phyloP scores from a whole-genome alignment of 202 grass and related monocot genomes.

The Panicum hallii region DNA sequence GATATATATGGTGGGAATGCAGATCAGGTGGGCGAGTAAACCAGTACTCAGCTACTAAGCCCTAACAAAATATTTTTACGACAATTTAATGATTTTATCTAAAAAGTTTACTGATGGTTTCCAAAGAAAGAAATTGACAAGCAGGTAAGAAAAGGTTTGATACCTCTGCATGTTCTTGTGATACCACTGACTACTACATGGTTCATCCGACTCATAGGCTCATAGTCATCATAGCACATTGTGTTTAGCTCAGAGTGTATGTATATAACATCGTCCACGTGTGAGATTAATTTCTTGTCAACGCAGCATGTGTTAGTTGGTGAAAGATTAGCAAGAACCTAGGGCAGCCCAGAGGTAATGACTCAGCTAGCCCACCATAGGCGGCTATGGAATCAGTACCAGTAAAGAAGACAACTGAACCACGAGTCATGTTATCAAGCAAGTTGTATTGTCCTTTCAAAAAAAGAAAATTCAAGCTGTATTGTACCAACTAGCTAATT shows the following conservation, averaged over 20 bases:
- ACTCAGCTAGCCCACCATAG: background rate
- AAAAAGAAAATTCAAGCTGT: background rate
- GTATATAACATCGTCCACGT: background rate
- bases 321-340: constrained; percentile 57
- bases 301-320: constrained; percentile 37
- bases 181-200: background rate
- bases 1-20: background rate
- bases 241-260: constrained; percentile 7
- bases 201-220: constrained; percentile 4
- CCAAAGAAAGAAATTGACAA: background rate
- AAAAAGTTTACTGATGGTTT: constrained; percentile 8
- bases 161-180: background rate
- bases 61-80: background rate
- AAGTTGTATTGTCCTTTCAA: background rate
- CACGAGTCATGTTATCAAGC: constrained; percentile 1
- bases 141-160: background rate
- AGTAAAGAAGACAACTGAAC: constrained; percentile 19
- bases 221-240: background rate
- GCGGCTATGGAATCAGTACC: background rate
- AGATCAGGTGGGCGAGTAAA: background rate
- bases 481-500: constrained; percentile 1
- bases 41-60: too few species aligned
- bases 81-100: constrained; percentile 1
- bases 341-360: constrained; percentile 2
- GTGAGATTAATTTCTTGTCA: constrained; percentile 40